Evolutionary conservation across 2,329 filamentous ascomycete genomes (phyloP), one percentile per base, ranked within the genome.

Genomic region (Sporothrix inflata): DNA sequence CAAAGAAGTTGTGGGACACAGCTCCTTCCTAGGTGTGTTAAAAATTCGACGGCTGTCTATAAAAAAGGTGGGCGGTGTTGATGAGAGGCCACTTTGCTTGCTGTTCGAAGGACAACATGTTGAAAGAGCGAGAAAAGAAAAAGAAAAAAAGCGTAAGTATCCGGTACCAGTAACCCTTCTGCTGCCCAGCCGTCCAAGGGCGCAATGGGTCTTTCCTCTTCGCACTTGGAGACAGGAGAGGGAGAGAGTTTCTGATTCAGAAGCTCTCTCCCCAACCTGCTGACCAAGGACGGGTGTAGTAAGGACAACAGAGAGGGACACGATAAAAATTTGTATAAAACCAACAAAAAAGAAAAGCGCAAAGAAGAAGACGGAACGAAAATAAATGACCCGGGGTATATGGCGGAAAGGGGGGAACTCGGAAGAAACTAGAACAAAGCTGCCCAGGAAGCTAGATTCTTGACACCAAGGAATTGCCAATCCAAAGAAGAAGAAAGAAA

Each of bases 21-120:
- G n/a, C 30, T 21, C 45, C 60, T 42, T 21, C 60, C 12, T 8
- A 19, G 51, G 51, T 16, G 42, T 42, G n/a, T 47, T 66, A 21
- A 49, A 12, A 66, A 30, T 16, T 24, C 38, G 61, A 65, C 38
- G 24, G 40, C 61, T 45, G 61, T 65, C 61, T 65, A 65, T 65
- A 45, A 65, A 47, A 47, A 45, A 30, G 14, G n/a, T n/a, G 21
- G 42, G 12, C 21, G 38, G n/a, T 42, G 57, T 21, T 12, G 40
- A 49, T 49, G 61, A 66, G 61, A 66, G 12, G 42, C 42, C 61
- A 49, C 61, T 27, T 42, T n/a, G 61, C 24, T 47, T 66, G 61
- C 42, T 66, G 61, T n/a, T 49, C 9, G 4, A 47, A 47, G 2
- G 34, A n/a, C 40, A 30, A 24, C 19, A 49, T 27, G 61, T 66